phyloP scores from a whole-genome alignment of 2,329 filamentous ascomycete species.

The Tolypocladium inflatum region DNA sequence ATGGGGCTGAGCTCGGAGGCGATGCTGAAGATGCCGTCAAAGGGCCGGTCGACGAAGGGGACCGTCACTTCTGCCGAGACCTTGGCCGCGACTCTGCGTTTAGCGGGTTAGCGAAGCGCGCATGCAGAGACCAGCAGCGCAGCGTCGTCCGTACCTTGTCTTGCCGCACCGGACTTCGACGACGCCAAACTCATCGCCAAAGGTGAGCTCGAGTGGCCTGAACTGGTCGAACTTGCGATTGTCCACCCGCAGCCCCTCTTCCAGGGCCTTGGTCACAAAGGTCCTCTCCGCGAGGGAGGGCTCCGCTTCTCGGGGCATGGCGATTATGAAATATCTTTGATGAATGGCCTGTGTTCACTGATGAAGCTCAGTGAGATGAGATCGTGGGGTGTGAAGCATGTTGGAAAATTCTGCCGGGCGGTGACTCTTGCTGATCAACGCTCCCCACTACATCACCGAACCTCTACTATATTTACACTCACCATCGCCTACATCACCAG shows the following conservation, averaged over 20 bases:
- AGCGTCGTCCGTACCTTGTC: conserved; percentile 55
- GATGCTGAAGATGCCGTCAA: conserved; percentile 93
- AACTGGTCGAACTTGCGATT: conserved; percentile 74
- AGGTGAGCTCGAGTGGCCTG: conserved; percentile 65
- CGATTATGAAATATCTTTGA: conserved; percentile 10
- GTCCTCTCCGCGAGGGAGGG: conserved; percentile 81
- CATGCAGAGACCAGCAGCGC: not conserved
- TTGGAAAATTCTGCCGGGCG: conserved; percentile 40
- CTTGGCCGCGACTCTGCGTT: conserved; percentile 63
- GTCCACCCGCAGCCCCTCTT: conserved; percentile 74
- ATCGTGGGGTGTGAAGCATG: not conserved
- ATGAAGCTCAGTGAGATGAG: conserved; percentile 3
- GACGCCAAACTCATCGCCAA: conserved; percentile 86
- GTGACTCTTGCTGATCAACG: conserved; percentile 17
- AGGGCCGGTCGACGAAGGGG: conserved; percentile 79
- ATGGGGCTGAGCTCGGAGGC: conserved; percentile 85
- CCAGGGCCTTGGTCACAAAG: conserved; percentile 76
- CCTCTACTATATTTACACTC: not conserved
- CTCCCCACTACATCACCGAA: not conserved
- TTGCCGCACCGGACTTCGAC: conserved; percentile 82
- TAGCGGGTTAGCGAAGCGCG: not conserved
- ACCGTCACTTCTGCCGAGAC: conserved; percentile 83
- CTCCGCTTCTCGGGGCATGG: conserved; percentile 87
- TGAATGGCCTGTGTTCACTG: conserved; percentile 3
- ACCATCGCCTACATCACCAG: no score